Evolutionary conservation across 2,329 filamentous ascomycete genomes (phyloP).

Genomic region (Alternaria alternata): DNA sequence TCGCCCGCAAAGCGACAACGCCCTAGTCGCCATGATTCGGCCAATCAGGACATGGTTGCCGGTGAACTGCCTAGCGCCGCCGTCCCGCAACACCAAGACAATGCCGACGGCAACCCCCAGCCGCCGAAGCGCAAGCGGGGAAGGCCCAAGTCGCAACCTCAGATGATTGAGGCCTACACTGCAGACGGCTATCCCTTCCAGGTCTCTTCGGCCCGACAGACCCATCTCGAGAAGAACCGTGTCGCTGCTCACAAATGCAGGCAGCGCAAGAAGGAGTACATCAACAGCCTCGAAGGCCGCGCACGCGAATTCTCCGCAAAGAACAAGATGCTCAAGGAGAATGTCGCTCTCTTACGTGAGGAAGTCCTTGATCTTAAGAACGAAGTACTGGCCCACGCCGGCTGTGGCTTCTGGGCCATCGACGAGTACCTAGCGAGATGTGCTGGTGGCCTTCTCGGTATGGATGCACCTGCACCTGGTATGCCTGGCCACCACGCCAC

Average conservation of each 20-base stretch:
- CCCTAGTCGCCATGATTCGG: conserved; percentile 26
- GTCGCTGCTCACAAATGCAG: conserved; percentile 78
- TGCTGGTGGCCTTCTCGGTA: conserved; percentile 45
- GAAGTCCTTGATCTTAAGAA: conserved; percentile 50
- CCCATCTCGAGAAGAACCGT: conserved; percentile 71
- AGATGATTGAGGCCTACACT: conserved; percentile 42
- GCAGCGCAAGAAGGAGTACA: conserved; percentile 71
- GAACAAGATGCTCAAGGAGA: conserved; percentile 47
- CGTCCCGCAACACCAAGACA: conserved; percentile 21
- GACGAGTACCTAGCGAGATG: conserved; percentile 50
- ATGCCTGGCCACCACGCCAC: conserved; percentile 2
- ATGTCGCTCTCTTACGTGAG: conserved; percentile 45
- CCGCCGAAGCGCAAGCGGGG: conserved; percentile 49
- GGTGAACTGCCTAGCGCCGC: conserved; percentile 5
- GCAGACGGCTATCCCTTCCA: conserved; percentile 45
- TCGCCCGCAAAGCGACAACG: conserved; percentile 38
- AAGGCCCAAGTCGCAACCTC: conserved; percentile 46
- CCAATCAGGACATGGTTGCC: conserved; percentile 17
- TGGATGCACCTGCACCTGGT: conserved; percentile 24
- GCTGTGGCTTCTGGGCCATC: conserved; percentile 49
- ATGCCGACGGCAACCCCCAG: conserved; percentile 28
- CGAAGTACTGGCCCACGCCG: conserved; percentile 47
- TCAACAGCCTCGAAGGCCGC: conserved; percentile 58
- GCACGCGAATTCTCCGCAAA: conserved; percentile 50
- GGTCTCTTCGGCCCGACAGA: conserved; percentile 46